A percentile compares a stretch with the other conserved stretches of the same genome.
Evolutionary conservation across 2,329 filamentous ascomycete genomes (phyloP).

Genomic region (Botryotinia globosa): DNA sequence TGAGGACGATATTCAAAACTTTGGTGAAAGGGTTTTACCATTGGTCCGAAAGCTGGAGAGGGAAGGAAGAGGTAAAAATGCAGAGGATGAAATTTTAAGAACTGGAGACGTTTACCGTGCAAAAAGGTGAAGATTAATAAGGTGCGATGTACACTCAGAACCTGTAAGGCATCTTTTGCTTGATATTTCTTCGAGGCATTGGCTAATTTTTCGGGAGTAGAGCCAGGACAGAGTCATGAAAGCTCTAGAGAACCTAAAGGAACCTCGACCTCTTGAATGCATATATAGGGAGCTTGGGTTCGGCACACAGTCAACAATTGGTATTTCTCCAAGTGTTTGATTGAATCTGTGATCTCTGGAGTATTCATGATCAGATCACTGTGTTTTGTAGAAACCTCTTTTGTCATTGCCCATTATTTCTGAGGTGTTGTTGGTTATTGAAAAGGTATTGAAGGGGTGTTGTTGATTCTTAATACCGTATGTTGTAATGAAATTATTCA

Average conservation of each 20-base stretch:
- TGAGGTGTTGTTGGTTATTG: neutral
- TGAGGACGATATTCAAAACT: conserved; percentile 50
- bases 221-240: neutral
- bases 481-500: neutral
- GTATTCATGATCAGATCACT: neutral
- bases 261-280: conserved; percentile 3
- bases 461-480: neutral
- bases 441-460: neutral
- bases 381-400: neutral
- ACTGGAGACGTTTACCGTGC: conserved; percentile 48
- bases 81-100: conserved; percentile 45
- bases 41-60: conserved; percentile 48
- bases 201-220: neutral
- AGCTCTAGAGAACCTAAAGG: neutral
- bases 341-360: neutral
- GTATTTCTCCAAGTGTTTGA: neutral
- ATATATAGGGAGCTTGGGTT: neutral
- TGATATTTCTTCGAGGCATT: neutral
- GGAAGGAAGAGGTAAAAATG: conserved; percentile 48
- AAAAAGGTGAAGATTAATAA: conserved; percentile 21
- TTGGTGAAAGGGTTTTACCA: conserved; percentile 47
- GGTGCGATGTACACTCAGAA: neutral
- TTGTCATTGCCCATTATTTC: neutral
- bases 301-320: neutral
- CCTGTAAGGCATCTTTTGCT: neutral